Percentiles rank a stretch among this genome's conserved stretches.
Conservation (phyloP, 345 rosid species). For the Populus alba region DNA sequence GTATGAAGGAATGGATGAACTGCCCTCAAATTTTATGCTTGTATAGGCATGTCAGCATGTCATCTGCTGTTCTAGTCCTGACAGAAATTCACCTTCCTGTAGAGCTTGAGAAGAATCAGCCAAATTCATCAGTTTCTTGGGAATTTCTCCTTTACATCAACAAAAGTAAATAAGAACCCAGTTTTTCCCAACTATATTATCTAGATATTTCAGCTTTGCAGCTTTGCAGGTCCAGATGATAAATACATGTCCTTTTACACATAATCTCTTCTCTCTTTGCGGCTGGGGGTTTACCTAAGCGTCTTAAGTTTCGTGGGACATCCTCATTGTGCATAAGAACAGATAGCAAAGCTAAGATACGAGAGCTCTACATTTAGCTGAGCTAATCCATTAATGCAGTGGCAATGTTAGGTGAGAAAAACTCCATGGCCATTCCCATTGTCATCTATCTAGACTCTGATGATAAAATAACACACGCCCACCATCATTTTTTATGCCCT, state of each 20-base stretch:
- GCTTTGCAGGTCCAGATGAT: not conserved
- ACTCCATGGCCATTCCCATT: not conserved
- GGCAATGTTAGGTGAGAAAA: not conserved
- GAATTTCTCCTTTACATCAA: too few relatives aligned
- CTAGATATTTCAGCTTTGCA: not conserved
- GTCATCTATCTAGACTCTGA: not conserved
- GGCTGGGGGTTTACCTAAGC: constrained; percentile 13
- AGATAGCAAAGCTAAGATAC: not conserved
- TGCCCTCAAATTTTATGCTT: not conserved
- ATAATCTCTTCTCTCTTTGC: not conserved
- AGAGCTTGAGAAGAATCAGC: too few relatives aligned
- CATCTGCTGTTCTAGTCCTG: too few relatives aligned
- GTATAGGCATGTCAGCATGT: not conserved
- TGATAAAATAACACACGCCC: too few relatives aligned
- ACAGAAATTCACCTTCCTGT: too few relatives aligned
- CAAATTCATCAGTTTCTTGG: too few relatives aligned
- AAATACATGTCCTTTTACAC: too few relatives aligned
- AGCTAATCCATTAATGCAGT: constrained; percentile 5
- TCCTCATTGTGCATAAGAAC: not conserved
- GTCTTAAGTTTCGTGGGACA: too few relatives aligned
- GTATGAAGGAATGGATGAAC: not conserved
- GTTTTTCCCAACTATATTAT: too few relatives aligned
- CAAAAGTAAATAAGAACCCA: too few relatives aligned
- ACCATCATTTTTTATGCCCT: too few relatives aligned
- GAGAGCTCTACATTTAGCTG: constrained; percentile 1